Percentiles rank a stretch among this genome's conserved stretches.
Evolutionary conservation across 2,329 filamentous ascomycete species (phyloP).

Genomic region (Parascedosporium putredinis): DNA sequence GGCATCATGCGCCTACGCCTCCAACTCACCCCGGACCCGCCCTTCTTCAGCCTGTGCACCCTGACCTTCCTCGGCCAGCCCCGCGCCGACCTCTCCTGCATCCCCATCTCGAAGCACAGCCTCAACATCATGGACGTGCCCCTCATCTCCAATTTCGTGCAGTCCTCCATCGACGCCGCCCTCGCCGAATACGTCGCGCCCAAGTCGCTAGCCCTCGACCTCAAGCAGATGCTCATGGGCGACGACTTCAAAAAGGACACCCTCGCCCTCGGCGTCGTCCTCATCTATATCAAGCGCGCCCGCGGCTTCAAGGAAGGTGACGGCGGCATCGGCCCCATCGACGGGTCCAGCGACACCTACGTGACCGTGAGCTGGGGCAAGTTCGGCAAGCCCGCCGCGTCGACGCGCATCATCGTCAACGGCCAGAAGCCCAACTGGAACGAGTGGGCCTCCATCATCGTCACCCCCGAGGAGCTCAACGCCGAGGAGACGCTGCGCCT

Average conservation of each 20-base stretch:
- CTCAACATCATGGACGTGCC: slow-evolving; percentile 88
- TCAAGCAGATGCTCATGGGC: slow-evolving; percentile 81
- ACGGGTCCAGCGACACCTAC: slow-evolving; percentile 65
- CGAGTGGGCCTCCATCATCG: slow-evolving; percentile 73
- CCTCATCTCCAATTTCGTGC: slow-evolving; percentile 91
- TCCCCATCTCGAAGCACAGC: slow-evolving; percentile 83
- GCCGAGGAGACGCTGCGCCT: slow-evolving; percentile 87
- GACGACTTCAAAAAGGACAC: slow-evolving; percentile 89
- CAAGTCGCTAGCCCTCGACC: slow-evolving; percentile 85
- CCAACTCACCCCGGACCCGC: slow-evolving; percentile 79
- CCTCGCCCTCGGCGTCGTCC: slow-evolving; percentile 77
- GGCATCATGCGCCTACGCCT: slow-evolving; percentile 75
- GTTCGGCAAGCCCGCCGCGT: slow-evolving; percentile 96
- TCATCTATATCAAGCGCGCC: slow-evolving; percentile 84
- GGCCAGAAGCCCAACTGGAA: slow-evolving; percentile 89
- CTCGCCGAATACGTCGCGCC: slow-evolving; percentile 64
- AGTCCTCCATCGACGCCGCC: slow-evolving; percentile 82
- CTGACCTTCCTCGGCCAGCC: slow-evolving; percentile 92
- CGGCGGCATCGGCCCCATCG: slow-evolving; percentile 2
- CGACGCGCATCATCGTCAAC: slow-evolving; percentile 90
- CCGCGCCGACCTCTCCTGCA: slow-evolving; percentile 79
- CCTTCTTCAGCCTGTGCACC: slow-evolving; percentile 83
- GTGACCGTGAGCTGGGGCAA: slow-evolving; percentile 93
- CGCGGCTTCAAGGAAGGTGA: slow-evolving; percentile 77
- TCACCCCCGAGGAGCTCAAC: slow-evolving; percentile 84